Base-by-base conservation (phyloP, 2,329 filamentous ascomycete genomes). In the Hypoxylon sp. region DNA sequence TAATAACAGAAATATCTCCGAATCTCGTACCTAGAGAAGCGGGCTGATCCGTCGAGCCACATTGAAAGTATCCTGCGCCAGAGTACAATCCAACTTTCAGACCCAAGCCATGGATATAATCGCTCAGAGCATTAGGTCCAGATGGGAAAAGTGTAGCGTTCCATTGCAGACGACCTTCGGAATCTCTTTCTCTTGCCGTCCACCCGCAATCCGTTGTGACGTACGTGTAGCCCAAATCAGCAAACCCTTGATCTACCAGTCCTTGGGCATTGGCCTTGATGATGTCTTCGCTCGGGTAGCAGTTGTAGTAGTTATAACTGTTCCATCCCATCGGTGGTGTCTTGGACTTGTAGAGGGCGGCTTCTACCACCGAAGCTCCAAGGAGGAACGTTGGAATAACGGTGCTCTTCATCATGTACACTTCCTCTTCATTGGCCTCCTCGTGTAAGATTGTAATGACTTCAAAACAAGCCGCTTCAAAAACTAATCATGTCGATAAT, bases 161-260 rank as follows among this genome's bases (percentile, higher is more conserved):
- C 74, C 78, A 83, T 8, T 77, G 74, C 2, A 82, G 66, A 13
- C 70, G 70, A 1, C 76, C 77, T 7, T 80, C 66, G 0, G 68
- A 62, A 26, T 78, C 70, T 3, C 74, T 66, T 5, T 71, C 63
- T 11, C 58, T 59, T 0, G 68, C 62, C 15, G 69, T 74, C 83
- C 82, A 86, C 0, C 83, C 82, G 44, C 81, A 86, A 59, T 86
- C 83, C 0, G 76, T 74, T 0, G 79, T 82, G 21, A 84, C 77
- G 46, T 78, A 77, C 1, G 69, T 73, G 60, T 87, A 86, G 4
- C 83, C 82, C 0, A 79, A 67, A 2, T 75, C 70, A 0, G 73
- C 71, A 1, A 84, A 72, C 0, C 79, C 80, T 0, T 79, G 68
- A 31, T 79, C 74, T 0, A 82, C 72, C 0, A 86, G 65, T 0